Evolutionary conservation across 352 stramenopile genomes (phyloP), one percentile per base, ranked within the genome.

Genomic region (Phytopythium delawarense): DNA sequence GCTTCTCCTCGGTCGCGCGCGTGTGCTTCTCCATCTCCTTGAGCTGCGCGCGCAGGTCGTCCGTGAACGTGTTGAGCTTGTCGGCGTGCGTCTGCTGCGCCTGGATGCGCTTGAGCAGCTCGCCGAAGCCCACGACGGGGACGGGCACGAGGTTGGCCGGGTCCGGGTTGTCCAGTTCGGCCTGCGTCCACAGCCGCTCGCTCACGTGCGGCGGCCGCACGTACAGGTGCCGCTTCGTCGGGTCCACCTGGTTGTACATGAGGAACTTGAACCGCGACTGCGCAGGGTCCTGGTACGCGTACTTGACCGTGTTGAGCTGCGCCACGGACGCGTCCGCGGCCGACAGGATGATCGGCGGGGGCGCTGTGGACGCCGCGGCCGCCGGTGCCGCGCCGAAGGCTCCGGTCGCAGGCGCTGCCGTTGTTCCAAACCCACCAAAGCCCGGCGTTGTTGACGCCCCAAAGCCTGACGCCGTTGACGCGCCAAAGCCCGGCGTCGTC

Each of bases 261-360:
- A 96, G 70, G 57, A 94, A 92, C 64, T 96, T 96, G 75, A 96
- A 96, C 2, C 87, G 83, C 28, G 87, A 96, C 71, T 94, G 87
- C 50, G 74, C 74, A 1, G 81, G 84, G 61, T 96, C 87, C 57
- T 92, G 70, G 59, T 96, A 96, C 35, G 85, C 85, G 54, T 87
- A 84, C 63, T 92, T 92, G 59, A 96, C 71, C 42, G 81, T 80
- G 57, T 93, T 92, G 12, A 96, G 65, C 67, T 92, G 84, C 28
- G 83, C 81, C 28, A 94, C 79, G 0, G 87, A 86, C 2, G 87
- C 78, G 62, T 96, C 84, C 8, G 83, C 79, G 18, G 77, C 80
- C 28, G 55, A 50, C 20, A 86, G 66, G 49, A 93, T 89, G 55
- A 94, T 92, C 28, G 84, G 83, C 13, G 81, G 73, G 12, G 84